Conservation (phyloP, 164 flowering plant species). For the Dillenia suffruticosa region DNA sequence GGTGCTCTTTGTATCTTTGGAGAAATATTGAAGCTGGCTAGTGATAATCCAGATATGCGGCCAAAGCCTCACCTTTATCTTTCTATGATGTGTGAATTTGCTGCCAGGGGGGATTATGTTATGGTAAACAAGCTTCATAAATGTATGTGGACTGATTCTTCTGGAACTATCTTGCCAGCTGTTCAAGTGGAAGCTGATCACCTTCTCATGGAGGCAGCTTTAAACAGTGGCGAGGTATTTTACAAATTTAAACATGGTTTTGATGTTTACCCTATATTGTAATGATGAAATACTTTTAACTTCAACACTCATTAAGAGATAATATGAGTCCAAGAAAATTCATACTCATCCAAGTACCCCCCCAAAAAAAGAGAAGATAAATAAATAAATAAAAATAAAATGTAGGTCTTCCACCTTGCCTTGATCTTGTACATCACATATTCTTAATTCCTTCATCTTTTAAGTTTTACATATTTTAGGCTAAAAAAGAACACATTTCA, state of each 20-base stretch:
- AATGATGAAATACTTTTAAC: no score
- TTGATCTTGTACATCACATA: no score
- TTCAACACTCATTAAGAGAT: background rate
- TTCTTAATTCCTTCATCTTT: no score
- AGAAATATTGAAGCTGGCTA: constrained; percentile 51
- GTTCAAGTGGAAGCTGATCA: constrained; percentile 68
- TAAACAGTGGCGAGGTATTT: constrained; percentile 57
- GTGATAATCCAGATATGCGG: constrained; percentile 30
- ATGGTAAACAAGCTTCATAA: constrained; percentile 45
- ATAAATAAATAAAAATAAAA: no score
- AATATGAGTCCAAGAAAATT: no score
- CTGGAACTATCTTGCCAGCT: constrained; percentile 43
- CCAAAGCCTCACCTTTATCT: constrained; percentile 78
- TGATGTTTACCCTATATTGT: no score
- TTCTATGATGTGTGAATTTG: constrained; percentile 69
- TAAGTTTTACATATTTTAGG: no score
- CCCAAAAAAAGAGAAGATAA: no score
- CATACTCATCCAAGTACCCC: no score
- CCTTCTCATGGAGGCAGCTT: constrained; percentile 78
- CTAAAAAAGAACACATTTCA: no score
- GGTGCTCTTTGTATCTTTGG: constrained; percentile 72
- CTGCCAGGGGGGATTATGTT: constrained; percentile 48
- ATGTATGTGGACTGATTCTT: constrained; percentile 61
- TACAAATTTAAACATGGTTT: no score
- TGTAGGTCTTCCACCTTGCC: no score